These are phyloP conservation scores for Collybiopsis luxurians DNA, from an alignment of 768 basidiomycete genomes.

Conservation along the genomic window DNA sequence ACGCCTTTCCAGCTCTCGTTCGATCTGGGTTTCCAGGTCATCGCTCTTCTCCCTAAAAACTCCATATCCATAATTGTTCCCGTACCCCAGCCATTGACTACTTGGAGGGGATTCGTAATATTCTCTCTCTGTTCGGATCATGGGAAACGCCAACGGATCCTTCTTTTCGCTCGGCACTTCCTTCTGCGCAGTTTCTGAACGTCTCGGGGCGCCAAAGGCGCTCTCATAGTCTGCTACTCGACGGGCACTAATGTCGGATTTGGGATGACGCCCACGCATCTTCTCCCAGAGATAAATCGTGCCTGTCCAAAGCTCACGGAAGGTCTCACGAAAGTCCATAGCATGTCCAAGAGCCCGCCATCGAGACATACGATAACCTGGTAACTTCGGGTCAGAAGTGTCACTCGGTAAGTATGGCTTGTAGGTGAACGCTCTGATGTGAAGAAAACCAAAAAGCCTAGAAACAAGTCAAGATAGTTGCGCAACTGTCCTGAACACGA, in stretches of 20 bases:
- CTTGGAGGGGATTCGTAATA: conserved; percentile 42
- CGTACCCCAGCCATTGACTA: conserved; percentile 51
- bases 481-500: conserved; percentile 8
- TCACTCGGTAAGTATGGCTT: conserved; percentile 48
- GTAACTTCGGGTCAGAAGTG: conserved; percentile 24
- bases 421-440: conserved; percentile 73
- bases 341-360: conserved; percentile 59
- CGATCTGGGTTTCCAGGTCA: conserved; percentile 49
- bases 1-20: conserved; percentile 47
- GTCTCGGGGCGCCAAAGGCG: conserved; percentile 40
- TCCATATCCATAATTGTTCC: conserved; percentile 44
- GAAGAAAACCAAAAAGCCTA: conserved; percentile 66
- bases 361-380: conserved; percentile 45
- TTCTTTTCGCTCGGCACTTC: conserved; percentile 2
- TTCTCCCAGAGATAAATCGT: conserved; percentile 56
- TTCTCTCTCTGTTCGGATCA: conserved; percentile 38
- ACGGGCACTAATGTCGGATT: conserved; percentile 39
- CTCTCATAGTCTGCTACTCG: conserved; percentile 40
- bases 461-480: not conserved
- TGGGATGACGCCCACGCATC: conserved; percentile 54
- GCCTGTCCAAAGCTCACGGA: conserved; percentile 57
- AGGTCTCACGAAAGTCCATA: conserved; percentile 69
- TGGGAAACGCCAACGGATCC: conserved; percentile 18
- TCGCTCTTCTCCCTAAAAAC: conserved; percentile 50
- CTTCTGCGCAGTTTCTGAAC: conserved; percentile 9